Evolutionary conservation across 306 rosid species (phyloP).

Genomic region (Hippophae rhamnoides): DNA sequence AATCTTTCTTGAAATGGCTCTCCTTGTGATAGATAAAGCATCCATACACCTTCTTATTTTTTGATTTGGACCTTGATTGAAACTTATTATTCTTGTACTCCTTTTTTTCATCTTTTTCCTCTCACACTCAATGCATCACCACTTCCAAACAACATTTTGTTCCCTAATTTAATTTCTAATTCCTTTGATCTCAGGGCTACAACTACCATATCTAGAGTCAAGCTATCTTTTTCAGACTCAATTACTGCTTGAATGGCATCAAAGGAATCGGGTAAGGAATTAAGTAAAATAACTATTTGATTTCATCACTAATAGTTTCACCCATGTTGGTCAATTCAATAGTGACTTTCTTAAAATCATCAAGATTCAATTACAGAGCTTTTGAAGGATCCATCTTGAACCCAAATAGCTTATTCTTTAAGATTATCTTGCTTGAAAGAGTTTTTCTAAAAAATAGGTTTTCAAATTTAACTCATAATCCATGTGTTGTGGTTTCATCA

Average conservation of each 20-base stretch:
- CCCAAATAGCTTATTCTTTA: not conserved
- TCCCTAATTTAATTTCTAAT: not conserved
- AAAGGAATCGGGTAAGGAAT: not conserved
- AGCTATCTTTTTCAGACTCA: not conserved
- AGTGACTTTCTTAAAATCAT: not conserved
- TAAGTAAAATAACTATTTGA: not conserved
- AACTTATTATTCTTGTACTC: not conserved
- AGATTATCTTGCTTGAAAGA: not conserved
- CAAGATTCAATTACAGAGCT: not conserved
- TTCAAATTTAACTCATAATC: not conserved
- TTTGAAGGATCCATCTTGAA: not conserved
- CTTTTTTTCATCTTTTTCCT: not conserved
- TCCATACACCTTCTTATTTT: not conserved
- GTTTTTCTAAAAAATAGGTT: not conserved
- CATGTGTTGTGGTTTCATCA: not conserved
- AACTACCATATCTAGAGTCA: not conserved
- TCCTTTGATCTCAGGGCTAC: not conserved
- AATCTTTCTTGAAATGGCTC: not conserved
- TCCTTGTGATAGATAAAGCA: constrained; percentile 1
- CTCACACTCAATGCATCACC: not conserved
- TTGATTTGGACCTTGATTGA: not conserved
- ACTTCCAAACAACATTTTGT: not conserved
- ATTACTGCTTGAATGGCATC: not conserved
- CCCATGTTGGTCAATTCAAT: not conserved
- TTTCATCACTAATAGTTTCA: not conserved